phyloP scores from a whole-genome alignment of 2,329 filamentous ascomycete species.

The Macrophomina phaseolina region DNA sequence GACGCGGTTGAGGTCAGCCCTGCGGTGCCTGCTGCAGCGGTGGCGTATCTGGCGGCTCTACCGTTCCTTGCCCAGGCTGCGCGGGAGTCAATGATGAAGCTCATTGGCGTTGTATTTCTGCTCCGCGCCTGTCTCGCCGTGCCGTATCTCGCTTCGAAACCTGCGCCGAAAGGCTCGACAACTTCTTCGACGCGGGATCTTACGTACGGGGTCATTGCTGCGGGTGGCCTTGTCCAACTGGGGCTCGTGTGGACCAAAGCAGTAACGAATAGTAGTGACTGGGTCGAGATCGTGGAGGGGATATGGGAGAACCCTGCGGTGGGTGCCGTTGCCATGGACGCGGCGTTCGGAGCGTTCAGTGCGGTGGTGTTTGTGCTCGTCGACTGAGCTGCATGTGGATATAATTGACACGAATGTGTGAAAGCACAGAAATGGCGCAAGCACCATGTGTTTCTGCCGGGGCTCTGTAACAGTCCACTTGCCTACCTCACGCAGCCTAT shows the following conservation, averaged over 20 bases:
- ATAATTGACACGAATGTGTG: too few relatives aligned
- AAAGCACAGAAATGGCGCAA: too few relatives aligned
- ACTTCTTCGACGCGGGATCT: neutral
- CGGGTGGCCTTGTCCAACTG: neutral
- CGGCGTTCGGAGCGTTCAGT: neutral
- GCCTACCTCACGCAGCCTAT: too few relatives aligned
- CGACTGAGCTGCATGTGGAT: neutral
- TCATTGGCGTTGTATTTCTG: neutral
- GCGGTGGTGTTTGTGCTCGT: neutral
- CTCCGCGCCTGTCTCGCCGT: neutral
- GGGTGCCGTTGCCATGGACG: neutral
- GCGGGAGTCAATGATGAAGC: neutral
- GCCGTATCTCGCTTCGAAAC: neutral
- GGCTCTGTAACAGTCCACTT: too few relatives aligned
- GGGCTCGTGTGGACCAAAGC: neutral
- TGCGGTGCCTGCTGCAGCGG: neutral
- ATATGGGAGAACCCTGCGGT: neutral
- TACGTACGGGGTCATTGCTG: neutral
- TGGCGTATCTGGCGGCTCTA: neutral
- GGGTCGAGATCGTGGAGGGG: neutral
- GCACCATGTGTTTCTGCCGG: too few relatives aligned
- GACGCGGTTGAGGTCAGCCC: neutral
- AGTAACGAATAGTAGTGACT: neutral
- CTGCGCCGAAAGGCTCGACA: too few relatives aligned
- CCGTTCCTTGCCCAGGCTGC: neutral